Evolutionary conservation across 345 rosid genomes (phyloP).

Genomic region (Eutrema yunnanense): DNA sequence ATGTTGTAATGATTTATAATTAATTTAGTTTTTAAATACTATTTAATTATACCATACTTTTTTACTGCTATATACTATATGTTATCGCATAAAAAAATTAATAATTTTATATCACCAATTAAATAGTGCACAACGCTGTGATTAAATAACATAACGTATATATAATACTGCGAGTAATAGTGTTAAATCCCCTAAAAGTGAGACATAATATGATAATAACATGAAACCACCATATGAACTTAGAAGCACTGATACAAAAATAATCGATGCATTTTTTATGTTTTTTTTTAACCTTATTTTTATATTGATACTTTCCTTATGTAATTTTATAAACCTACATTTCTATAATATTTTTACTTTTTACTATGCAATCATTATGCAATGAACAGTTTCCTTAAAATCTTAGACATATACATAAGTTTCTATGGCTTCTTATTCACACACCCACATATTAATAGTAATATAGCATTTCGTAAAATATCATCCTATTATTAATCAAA

Average conservation of each 20-base stretch:
- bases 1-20: too few species aligned
- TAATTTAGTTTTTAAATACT: too few species aligned
- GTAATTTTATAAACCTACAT: conserved; percentile 15
- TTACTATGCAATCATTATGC: conserved; percentile 33
- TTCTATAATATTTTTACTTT: conserved; percentile 11
- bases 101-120: too few species aligned
- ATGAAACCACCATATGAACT: neutral
- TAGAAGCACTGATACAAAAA: neutral
- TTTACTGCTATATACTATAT: too few species aligned
- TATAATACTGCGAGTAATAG: neutral
- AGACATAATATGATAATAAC: neutral
- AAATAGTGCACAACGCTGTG: neutral
- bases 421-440: conserved; percentile 1
- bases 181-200: conserved; percentile 11
- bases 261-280: neutral
- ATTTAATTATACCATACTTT: too few species aligned
- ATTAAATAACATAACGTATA: neutral
- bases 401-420: neutral
- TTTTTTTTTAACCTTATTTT: neutral
- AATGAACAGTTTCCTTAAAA: conserved; percentile 11
- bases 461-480: neutral
- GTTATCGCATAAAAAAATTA: too few species aligned
- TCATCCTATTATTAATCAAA: neutral
- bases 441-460: neutral
- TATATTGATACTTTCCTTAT: conserved; percentile 13